These are phyloP conservation scores for Calamus simplicifolius DNA, from an alignment of 176 grass and related monocot species.

Conservation along the genomic window DNA sequence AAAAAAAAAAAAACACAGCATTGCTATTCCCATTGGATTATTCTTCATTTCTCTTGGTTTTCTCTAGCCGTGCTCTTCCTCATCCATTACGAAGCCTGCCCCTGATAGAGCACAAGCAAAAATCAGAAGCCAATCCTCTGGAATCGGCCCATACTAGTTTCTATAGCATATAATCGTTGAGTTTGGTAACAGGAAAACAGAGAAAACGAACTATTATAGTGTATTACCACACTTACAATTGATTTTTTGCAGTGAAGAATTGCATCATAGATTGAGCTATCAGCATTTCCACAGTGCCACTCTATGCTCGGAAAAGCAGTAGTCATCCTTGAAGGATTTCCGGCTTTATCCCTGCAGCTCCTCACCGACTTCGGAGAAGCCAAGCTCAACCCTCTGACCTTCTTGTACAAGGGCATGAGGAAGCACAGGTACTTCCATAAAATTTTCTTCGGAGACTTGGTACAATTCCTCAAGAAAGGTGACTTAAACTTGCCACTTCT, in stretches of 20 bases:
- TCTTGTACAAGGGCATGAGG: constrained; percentile 66
- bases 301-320: constrained; percentile 14
- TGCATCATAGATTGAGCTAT: constrained; percentile 71
- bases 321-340: constrained; percentile 1
- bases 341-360: not conserved
- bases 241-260: constrained; percentile 95
- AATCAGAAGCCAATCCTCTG: no score
- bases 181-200: no score
- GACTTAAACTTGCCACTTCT: not conserved
- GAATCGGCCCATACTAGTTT: no score
- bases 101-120: no score
- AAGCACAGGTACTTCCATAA: constrained; percentile 68
- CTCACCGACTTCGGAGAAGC: constrained; percentile 8
- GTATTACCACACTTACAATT: constrained; percentile 27
- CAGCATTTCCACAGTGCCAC: constrained; percentile 67
- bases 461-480: not conserved
- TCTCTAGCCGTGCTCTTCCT: no score
- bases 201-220: not conserved
- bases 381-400: constrained; percentile 39
- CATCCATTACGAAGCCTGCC: no score
- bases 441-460: constrained; percentile 54
- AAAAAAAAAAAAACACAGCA: no score
- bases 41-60: no score
- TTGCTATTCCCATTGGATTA: no score
- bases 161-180: no score